Evolutionary conservation across 2,329 filamentous ascomycete species (phyloP).

Genomic region (Verticillium tricorpus): DNA sequence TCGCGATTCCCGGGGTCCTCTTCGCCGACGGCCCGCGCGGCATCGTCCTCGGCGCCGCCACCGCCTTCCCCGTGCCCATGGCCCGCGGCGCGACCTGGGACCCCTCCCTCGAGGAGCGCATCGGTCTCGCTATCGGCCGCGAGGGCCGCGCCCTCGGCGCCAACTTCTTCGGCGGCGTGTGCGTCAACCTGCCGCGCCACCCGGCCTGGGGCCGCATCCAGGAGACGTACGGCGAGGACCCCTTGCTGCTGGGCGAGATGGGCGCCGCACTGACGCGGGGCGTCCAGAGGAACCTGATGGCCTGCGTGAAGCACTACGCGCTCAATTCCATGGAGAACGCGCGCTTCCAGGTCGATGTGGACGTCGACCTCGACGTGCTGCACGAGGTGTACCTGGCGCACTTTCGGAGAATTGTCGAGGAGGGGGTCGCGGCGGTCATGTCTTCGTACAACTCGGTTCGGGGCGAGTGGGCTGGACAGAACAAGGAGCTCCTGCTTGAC

Average conservation of each 20-base stretch:
- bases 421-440: conserved; percentile 14
- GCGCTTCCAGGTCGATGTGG: conserved; percentile 15
- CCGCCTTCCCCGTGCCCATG: conserved; percentile 15
- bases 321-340: conserved; percentile 19
- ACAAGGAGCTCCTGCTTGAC: conserved; percentile 10
- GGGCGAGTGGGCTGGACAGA: conserved; percentile 15
- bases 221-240: conserved; percentile 18
- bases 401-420: conserved; percentile 13
- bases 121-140: conserved; percentile 16
- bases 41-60: conserved; percentile 10
- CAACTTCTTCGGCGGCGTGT: conserved; percentile 16
- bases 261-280: conserved; percentile 13
- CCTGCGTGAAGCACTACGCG: conserved; percentile 17
- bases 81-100: conserved; percentile 19
- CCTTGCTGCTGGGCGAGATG: conserved; percentile 14
- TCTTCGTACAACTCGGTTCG: conserved; percentile 15
- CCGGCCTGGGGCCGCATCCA: conserved; percentile 18
- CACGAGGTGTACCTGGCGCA: conserved; percentile 17
- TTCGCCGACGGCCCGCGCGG: conserved; percentile 15
- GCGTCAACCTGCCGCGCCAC: conserved; percentile 18
- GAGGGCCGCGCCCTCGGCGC: conserved; percentile 14
- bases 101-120: conserved; percentile 9
- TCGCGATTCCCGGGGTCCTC: conserved; percentile 11
- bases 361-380: conserved; percentile 11
- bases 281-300: conserved; percentile 17